Conservation (phyloP, 352 stramenopile genomes). For the Hyaloperonospora arabidopsidis region DNA sequence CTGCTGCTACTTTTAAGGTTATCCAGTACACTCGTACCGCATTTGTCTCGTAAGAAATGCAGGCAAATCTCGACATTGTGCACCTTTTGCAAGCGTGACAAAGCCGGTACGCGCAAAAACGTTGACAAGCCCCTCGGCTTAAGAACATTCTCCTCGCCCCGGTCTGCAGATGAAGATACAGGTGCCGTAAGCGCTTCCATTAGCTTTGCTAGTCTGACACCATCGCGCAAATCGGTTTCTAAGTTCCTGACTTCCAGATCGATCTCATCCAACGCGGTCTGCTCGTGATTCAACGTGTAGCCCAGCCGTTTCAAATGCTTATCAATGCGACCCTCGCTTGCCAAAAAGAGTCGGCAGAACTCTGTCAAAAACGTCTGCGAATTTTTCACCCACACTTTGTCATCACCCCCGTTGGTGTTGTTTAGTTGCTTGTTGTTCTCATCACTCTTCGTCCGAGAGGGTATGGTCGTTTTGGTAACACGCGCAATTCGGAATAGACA, state of each 20-base stretch:
- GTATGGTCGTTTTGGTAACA: constrained; percentile 3
- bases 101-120: constrained; percentile 88
- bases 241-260: constrained; percentile 90
- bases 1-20: constrained; percentile 34
- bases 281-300: constrained; percentile 85
- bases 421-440: constrained; percentile 3
- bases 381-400: constrained; percentile 78
- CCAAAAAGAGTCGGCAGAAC: constrained; percentile 90
- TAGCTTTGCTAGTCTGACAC: constrained; percentile 88
- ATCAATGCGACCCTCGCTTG: constrained; percentile 90
- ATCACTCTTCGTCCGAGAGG: neutral
- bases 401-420: constrained; percentile 7
- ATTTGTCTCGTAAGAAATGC: constrained; percentile 70
- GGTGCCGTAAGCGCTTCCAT: constrained; percentile 82
- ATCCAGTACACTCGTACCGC: constrained; percentile 44
- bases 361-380: constrained; percentile 87
- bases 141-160: constrained; percentile 2
- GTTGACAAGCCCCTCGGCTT: constrained; percentile 42
- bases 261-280: constrained; percentile 92
- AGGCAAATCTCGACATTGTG: constrained; percentile 93
- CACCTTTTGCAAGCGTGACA: constrained; percentile 93
- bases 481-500: constrained; percentile 83
- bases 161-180: constrained; percentile 1
- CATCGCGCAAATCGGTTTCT: constrained; percentile 93
- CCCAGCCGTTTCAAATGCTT: constrained; percentile 87